Conservation (phyloP, 495 filamentous ascomycete species). For the Peziza echinospora region DNA sequence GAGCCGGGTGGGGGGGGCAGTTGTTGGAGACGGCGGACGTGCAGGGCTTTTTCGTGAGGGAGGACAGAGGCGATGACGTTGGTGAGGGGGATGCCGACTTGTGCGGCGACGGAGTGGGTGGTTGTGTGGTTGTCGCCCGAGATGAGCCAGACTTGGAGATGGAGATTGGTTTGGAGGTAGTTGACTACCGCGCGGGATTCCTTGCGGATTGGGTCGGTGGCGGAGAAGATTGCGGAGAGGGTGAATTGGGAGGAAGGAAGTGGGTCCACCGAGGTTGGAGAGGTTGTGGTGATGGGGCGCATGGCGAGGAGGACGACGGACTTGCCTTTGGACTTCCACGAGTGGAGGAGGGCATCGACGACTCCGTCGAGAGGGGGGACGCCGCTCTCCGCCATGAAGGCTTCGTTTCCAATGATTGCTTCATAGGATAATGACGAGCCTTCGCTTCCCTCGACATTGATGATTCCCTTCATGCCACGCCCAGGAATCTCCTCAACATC, state of each 20-base stretch:
- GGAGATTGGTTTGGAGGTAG: conserved; percentile 38
- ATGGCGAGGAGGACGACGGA: conserved; percentile 50
- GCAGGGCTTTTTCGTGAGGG: conserved; percentile 65
- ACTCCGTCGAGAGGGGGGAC: conserved; percentile 16
- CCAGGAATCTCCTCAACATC: conserved; percentile 57
- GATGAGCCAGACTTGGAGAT: conserved; percentile 67
- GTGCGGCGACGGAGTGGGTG: conserved; percentile 49
- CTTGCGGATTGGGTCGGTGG: conserved; percentile 55
- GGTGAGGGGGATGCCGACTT: conserved; percentile 47
- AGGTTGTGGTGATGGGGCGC: conserved; percentile 13
- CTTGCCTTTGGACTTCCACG: conserved; percentile 50
- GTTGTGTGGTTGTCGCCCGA: conserved; percentile 67
- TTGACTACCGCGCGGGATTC: conserved; percentile 46
- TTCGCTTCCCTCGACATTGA: conserved; percentile 15
- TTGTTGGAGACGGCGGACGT: conserved; percentile 58
- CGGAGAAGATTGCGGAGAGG: conserved; percentile 32
- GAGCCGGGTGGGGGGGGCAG: conserved; percentile 24
- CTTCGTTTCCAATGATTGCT: conserved; percentile 68
- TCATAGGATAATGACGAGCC: conserved; percentile 28
- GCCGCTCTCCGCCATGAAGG: conserved; percentile 34
- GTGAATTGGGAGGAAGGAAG: conserved; percentile 6
- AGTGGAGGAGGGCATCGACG: conserved; percentile 29
- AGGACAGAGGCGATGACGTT: conserved; percentile 78
- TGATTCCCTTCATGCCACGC: conserved; percentile 56
- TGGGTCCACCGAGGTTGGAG: conserved; percentile 9